Evolutionary conservation across 2,329 filamentous ascomycete genomes (phyloP).

Genomic region (Didymella keratinophila): DNA sequence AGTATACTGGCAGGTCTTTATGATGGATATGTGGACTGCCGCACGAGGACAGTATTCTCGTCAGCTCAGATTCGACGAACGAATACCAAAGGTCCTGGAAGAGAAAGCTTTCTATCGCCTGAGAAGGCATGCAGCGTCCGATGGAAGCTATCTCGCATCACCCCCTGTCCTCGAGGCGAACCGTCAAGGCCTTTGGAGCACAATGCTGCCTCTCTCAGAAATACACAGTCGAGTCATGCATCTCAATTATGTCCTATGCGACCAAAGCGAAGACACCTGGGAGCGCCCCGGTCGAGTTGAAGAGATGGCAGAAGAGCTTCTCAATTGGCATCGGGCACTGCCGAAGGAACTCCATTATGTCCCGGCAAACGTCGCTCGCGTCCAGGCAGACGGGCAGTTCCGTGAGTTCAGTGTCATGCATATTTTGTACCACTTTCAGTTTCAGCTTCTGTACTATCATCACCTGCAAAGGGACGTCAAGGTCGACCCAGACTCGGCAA

Average conservation of each 20-base stretch:
- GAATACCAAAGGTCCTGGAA: conserved; percentile 7
- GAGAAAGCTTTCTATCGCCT: conserved; percentile 8
- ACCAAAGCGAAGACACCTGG: conserved; percentile 1
- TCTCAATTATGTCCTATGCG: conserved; percentile 12
- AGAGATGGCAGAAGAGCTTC: conserved; percentile 11
- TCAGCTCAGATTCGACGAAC: conserved; percentile 8
- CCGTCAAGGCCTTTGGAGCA: conserved; percentile 13
- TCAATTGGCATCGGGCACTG: conserved; percentile 7
- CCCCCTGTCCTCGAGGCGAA: background rate
- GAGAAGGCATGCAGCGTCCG: background rate
- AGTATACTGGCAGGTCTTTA: conserved; percentile 16
- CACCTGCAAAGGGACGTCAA: conserved; percentile 9
- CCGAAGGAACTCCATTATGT: background rate
- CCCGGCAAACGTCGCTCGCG: conserved; percentile 5
- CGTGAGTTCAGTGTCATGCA: conserved; percentile 11
- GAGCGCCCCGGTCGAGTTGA: conserved; percentile 6
- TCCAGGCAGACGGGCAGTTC: conserved; percentile 7
- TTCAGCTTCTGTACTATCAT: conserved; percentile 15
- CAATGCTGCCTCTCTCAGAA: conserved; percentile 13
- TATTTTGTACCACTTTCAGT: conserved; percentile 15
- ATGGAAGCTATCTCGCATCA: background rate
- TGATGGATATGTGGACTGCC: conserved; percentile 14
- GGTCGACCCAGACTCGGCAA: background rate
- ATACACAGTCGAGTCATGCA: conserved; percentile 15
- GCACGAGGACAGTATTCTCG: conserved; percentile 7